Percentiles rank a stretch among this genome's conserved stretches.
Evolutionary conservation across 495 filamentous ascomycete species (phyloP).

Genomic region (Arthonia radiata): DNA sequence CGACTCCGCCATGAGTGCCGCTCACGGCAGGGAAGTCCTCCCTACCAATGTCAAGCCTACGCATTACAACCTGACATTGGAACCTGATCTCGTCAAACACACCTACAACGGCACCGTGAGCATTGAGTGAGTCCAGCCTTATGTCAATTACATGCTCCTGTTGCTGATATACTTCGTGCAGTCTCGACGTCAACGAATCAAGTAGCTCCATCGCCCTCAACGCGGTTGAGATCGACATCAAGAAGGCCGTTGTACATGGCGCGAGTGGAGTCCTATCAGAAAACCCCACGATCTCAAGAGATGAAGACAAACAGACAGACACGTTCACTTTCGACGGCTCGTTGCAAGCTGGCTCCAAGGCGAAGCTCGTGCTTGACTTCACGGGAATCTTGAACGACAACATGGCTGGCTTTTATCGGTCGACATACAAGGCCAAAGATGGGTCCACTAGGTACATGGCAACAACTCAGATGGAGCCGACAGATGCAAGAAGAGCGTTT

Average conservation of each 20-base stretch:
- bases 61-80: slow-evolving; percentile 49
- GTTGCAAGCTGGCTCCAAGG: slow-evolving; percentile 31
- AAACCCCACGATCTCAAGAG: too few relatives aligned
- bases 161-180: slow-evolving; percentile 3
- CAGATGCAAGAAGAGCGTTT: slow-evolving; percentile 48
- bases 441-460: slow-evolving; percentile 39
- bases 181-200: slow-evolving; percentile 62
- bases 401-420: slow-evolving; percentile 65
- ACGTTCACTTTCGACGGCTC: slow-evolving; percentile 35
- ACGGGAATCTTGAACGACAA: slow-evolving; percentile 48
- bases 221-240: slow-evolving; percentile 62
- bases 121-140: slow-evolving; percentile 30
- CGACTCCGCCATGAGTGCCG: slow-evolving; percentile 20
- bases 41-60: slow-evolving; percentile 36
- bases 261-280: slow-evolving; percentile 25
- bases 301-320: slow-evolving; percentile 37
- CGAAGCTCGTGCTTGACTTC: slow-evolving; percentile 40
- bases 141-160: slow-evolving; percentile 1
- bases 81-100: slow-evolving; percentile 46
- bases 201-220: slow-evolving; percentile 73
- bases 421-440: slow-evolving; percentile 41
- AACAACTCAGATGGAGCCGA: slow-evolving; percentile 66
- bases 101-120: slow-evolving; percentile 43
- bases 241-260: slow-evolving; percentile 42
- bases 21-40: slow-evolving; percentile 30